Evolutionary conservation across 495 filamentous ascomycete species (phyloP).

Genomic region (Penicillium atrosanguineum): DNA sequence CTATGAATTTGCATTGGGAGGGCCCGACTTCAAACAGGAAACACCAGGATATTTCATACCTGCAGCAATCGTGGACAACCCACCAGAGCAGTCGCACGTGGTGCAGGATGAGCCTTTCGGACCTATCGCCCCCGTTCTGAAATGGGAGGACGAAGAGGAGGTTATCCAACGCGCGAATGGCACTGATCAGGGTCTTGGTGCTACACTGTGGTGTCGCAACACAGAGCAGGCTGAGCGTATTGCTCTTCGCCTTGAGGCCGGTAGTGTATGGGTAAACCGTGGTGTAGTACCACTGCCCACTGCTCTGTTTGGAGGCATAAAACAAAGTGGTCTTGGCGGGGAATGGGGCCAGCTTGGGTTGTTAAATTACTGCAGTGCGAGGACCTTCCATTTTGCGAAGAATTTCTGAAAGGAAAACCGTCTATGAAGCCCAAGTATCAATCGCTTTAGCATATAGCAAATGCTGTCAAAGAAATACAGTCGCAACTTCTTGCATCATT

Average conservation of each 20-base stretch:
- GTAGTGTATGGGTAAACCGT: constrained; percentile 58
- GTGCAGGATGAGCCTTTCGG: too few species aligned
- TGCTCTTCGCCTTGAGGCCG: constrained; percentile 50
- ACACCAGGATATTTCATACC: constrained; percentile 40
- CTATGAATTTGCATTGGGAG: constrained; percentile 46
- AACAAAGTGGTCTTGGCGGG: constrained; percentile 63
- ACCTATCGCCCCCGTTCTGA: too few species aligned
- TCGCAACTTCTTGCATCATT: too few species aligned
- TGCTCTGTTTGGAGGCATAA: constrained; percentile 61
- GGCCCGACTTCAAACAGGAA: constrained; percentile 24
- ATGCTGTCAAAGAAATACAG: too few species aligned
- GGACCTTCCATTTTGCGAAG: too few species aligned
- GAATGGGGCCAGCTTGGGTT: constrained; percentile 61
- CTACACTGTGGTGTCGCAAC: constrained; percentile 56
- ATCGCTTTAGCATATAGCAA: too few species aligned
- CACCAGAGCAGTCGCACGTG: constrained; percentile 21
- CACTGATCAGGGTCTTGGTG: constrained; percentile 45
- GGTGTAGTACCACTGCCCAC: constrained; percentile 48
- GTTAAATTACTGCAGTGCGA: constrained; percentile 47
- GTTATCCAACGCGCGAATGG: too few species aligned
- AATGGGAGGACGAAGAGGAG: too few species aligned
- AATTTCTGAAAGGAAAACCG: too few species aligned
- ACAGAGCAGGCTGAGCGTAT: constrained; percentile 48
- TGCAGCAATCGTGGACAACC: constrained; percentile 54
- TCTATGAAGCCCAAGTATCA: too few species aligned